These are phyloP conservation scores for Stephania yunnanensis DNA, from an alignment of 164 flowering plant species.

Conservation along the genomic window DNA sequence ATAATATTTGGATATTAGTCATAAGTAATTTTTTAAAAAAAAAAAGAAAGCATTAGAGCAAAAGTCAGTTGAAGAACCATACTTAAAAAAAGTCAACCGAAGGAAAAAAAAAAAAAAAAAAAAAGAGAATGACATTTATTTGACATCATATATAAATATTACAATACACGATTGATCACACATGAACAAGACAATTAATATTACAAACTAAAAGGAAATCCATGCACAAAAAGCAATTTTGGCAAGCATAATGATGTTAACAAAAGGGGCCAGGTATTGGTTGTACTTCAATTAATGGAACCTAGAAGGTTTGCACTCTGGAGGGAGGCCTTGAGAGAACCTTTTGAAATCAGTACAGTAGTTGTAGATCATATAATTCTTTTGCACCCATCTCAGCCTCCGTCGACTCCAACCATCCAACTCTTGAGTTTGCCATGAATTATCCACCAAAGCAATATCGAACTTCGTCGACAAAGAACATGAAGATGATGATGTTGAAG, in stretches of 20 bases:
- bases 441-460: background rate
- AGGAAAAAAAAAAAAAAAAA: too few relatives aligned
- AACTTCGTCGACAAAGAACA: background rate
- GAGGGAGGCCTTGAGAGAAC: slow-evolving; percentile 12
- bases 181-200: background rate
- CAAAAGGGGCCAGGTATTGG: background rate
- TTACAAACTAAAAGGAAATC: too few relatives aligned
- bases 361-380: slow-evolving; percentile 15
- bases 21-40: too few relatives aligned
- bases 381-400: slow-evolving; percentile 11
- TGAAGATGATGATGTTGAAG: background rate
- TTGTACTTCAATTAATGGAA: background rate
- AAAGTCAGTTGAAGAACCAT: too few relatives aligned
- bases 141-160: too few relatives aligned
- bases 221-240: background rate
- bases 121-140: too few relatives aligned
- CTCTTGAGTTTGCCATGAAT: slow-evolving; percentile 6
- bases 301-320: slow-evolving; percentile 8
- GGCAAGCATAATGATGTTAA: background rate
- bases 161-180: background rate
- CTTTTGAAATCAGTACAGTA: slow-evolving; percentile 8
- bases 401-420: slow-evolving; percentile 6
- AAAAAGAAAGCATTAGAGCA: too few relatives aligned
- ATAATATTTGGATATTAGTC: too few relatives aligned
- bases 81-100: too few relatives aligned